Evolutionary conservation across 2,329 filamentous ascomycete genomes (phyloP).

Genomic region (Alternaria ethzedia): DNA sequence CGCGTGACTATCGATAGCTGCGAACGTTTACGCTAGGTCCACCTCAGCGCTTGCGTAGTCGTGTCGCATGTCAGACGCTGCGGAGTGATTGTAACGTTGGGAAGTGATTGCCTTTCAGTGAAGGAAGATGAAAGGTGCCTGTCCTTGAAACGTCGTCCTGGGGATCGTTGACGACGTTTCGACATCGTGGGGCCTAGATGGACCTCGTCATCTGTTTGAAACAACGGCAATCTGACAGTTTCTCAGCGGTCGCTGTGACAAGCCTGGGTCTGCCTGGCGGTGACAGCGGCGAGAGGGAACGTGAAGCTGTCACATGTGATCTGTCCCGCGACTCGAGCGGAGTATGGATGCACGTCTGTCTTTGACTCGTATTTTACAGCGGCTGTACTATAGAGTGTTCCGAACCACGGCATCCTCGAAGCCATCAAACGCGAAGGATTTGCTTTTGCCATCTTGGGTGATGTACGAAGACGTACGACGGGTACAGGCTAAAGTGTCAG

Average conservation of each 20-base stretch:
- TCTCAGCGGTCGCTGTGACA: conserved; percentile 7
- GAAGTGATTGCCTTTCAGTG: conserved; percentile 1
- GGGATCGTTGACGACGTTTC: conserved; percentile 12
- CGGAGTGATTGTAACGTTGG: not conserved
- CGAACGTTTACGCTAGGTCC: not conserved
- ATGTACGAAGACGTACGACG: not conserved
- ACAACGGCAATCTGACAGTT: conserved; percentile 25
- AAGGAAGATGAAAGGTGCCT: conserved; percentile 2
- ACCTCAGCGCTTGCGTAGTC: conserved; percentile 9
- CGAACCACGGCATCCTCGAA: not conserved
- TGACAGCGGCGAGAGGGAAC: not conserved
- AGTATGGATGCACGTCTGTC: not conserved
- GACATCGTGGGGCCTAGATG: conserved; percentile 15
- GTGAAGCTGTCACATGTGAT: not conserved
- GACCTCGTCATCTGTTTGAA: conserved; percentile 31
- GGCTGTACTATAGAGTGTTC: not conserved
- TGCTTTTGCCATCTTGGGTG: not conserved
- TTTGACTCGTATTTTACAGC: not conserved
- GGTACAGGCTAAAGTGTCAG: conserved; percentile 2
- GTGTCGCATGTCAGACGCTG: conserved; percentile 11
- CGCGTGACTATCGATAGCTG: conserved; percentile 2
- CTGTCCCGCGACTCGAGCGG: not conserved
- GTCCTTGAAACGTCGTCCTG: conserved; percentile 11
- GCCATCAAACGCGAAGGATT: not conserved
- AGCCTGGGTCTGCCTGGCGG: not conserved